Evolutionary conservation across 129 eudicot genomes (phyloP).

Genomic region (Tagetes erecta): DNA sequence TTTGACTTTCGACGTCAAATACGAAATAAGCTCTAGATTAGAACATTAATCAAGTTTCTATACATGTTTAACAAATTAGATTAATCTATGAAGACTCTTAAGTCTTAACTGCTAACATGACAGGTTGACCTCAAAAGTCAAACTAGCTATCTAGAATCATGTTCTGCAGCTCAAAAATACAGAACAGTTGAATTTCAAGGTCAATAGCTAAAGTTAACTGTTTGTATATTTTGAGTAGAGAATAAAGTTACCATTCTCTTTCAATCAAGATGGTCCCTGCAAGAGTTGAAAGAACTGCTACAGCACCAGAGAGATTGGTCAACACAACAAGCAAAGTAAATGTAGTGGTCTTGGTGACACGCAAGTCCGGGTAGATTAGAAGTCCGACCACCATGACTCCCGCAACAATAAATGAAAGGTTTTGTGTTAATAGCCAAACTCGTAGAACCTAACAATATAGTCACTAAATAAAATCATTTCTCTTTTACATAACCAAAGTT

Average conservation of each 20-base stretch:
- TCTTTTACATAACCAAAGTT: neutral
- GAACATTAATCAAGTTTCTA: neutral
- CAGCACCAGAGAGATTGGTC: constrained; percentile 76
- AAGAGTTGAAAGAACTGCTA: constrained; percentile 89
- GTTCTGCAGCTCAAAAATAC: neutral
- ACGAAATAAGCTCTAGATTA: neutral
- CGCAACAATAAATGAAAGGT: constrained; percentile 76
- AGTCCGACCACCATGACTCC: constrained; percentile 71
- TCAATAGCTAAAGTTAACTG: no score
- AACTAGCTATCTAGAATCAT: neutral
- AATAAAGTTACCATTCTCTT: constrained; percentile 78
- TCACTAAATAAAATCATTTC: no score
- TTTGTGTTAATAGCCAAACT: constrained; percentile 74
- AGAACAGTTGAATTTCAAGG: no score
- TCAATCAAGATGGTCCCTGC: constrained; percentile 96
- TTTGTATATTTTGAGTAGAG: neutral
- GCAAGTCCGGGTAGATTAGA: constrained; percentile 50
- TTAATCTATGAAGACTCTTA: neutral
- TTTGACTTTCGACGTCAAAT: neutral
- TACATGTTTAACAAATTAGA: neutral
- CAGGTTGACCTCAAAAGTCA: constrained; percentile 18
- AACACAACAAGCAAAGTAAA: constrained; percentile 52
- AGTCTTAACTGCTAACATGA: neutral
- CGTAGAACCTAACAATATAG: constrained; percentile 56
- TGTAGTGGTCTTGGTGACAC: constrained; percentile 35